Evolutionary conservation across 805 yeast species (phyloP).

Genomic region (Vanderwaltozyma yarrowii): DNA sequence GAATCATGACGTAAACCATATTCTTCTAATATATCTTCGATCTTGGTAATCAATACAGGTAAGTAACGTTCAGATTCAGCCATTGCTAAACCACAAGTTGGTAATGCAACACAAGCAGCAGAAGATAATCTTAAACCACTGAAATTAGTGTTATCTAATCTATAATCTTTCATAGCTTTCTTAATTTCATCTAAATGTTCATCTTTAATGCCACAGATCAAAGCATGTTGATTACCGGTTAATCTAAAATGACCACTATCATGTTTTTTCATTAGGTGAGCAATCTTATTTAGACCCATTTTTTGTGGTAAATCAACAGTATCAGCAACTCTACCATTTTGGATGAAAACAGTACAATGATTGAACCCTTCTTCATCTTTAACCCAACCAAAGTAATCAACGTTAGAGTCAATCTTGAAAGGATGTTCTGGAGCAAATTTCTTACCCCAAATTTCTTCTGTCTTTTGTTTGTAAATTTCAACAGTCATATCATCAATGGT

Average conservation of each 20-base stretch:
- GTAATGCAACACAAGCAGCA: conserved; percentile 96
- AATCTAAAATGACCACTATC: conserved; percentile 81
- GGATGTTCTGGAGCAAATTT: conserved; percentile 60
- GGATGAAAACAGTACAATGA: conserved; percentile 90
- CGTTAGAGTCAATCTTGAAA: conserved; percentile 74
- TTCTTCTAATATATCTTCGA: conserved; percentile 83
- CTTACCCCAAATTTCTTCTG: conserved; percentile 75
- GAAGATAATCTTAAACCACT: conserved; percentile 82
- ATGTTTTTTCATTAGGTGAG: conserved; percentile 49
- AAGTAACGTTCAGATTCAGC: conserved; percentile 90
- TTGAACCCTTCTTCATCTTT: conserved; percentile 74
- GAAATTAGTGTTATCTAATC: conserved; percentile 72
- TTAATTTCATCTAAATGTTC: conserved; percentile 55
- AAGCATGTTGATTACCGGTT: conserved; percentile 91
- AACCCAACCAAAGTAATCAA: conserved; percentile 90
- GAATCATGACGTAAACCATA: conserved; percentile 90
- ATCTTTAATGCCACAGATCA: conserved; percentile 64
- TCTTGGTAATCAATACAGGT: conserved; percentile 70
- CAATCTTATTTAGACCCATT: conserved; percentile 73
- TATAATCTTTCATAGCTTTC: conserved; percentile 54
- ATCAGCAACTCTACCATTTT: conserved; percentile 93
- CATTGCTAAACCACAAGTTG: conserved; percentile 98
- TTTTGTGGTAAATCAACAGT: conserved; percentile 85
- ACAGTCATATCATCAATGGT: conserved; percentile 92
- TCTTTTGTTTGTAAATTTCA: conserved; percentile 66